Conservation (phyloP, 2,329 filamentous ascomycete species). For the Aspergillus melleus region DNA sequence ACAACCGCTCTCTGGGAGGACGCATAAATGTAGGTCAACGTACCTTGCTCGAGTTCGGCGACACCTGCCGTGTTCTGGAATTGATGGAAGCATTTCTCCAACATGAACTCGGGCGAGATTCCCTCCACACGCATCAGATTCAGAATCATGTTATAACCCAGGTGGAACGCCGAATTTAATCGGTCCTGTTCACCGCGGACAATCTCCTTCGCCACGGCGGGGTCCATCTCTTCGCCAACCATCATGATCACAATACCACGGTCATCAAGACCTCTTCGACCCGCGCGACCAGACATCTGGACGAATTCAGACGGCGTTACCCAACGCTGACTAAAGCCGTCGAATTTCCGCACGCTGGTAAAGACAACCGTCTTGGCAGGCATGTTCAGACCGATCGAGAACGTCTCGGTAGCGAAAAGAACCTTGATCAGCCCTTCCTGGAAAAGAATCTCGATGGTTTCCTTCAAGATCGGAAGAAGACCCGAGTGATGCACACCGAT, state of each 20-base stretch:
- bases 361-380: slow-evolving; percentile 99
- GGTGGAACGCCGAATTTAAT: slow-evolving; percentile 94
- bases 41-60: slow-evolving; percentile 71
- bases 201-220: slow-evolving; percentile 88
- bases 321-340: slow-evolving; percentile 76
- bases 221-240: slow-evolving; percentile 96
- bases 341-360: slow-evolving; percentile 92
- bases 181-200: slow-evolving; percentile 96
- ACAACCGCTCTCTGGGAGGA: neutral
- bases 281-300: slow-evolving; percentile 97
- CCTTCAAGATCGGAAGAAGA: slow-evolving; percentile 90
- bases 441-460: slow-evolving; percentile 98
- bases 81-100: slow-evolving; percentile 97
- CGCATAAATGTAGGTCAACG: slow-evolving; percentile 10
- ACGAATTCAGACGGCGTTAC: slow-evolving; percentile 95
- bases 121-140: slow-evolving; percentile 97
- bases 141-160: slow-evolving; percentile 99
- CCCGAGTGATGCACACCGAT: slow-evolving; percentile 98
- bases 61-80: slow-evolving; percentile 95
- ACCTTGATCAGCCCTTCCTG: slow-evolving; percentile 98
- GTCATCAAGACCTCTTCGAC: slow-evolving; percentile 94
- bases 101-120: slow-evolving; percentile 98
- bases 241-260: slow-evolving; percentile 99
- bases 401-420: slow-evolving; percentile 95
- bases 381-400: slow-evolving; percentile 99